Base-by-base conservation (phyloP, 495 filamentous ascomycete species). In the Daldinia decipiens region DNA sequence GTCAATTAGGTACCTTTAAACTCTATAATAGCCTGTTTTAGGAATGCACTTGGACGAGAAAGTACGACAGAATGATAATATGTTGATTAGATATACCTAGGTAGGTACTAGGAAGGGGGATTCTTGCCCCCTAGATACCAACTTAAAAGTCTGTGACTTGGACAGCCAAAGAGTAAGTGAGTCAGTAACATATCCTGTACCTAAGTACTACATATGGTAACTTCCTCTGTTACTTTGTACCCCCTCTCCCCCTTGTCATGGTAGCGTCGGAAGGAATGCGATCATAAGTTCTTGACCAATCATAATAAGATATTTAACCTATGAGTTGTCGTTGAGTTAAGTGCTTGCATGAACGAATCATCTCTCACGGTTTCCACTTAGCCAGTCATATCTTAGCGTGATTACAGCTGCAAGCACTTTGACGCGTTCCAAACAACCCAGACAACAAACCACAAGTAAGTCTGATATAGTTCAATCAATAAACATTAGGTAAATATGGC, bases 281-380 rank as follows among this genome's bases (percentile, higher is more conserved):
- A 63, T 59, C 57, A 55, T 51, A 55, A 40, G 38, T 43, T 50
- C 21, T 55, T 36, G 15, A 21, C 69, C 69, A 72, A 72, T 72
- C 64, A 68, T 67, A 56, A 2, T 26, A 45, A 50, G 31, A 5
- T 36, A 56, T 36, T 9, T 54, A 54, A 59, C 19, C 34, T 67
- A 60, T 72, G 69, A 67, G 69, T 72, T 72, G 69, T 67, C 69
- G 17, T 31, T 60, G 21, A 59, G 26, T 72, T 67, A 72, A 72
- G 69, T 67, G 69, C 69, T 72, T 68, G 69, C 69, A 72, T 71
- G 6, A 60, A 43, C 69, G 38, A 72, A 72, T 72, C 69, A 72
- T 27, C 54, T 39, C 13, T 57, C 45, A 26, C 29, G 4, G 4
- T 27, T 3, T 1, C 50, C 21, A 40, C 47, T 31, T 55, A 72